These are phyloP conservation scores for Aspergillus leporis DNA, from an alignment of 495 filamentous ascomycete species.

Conservation along the genomic window DNA sequence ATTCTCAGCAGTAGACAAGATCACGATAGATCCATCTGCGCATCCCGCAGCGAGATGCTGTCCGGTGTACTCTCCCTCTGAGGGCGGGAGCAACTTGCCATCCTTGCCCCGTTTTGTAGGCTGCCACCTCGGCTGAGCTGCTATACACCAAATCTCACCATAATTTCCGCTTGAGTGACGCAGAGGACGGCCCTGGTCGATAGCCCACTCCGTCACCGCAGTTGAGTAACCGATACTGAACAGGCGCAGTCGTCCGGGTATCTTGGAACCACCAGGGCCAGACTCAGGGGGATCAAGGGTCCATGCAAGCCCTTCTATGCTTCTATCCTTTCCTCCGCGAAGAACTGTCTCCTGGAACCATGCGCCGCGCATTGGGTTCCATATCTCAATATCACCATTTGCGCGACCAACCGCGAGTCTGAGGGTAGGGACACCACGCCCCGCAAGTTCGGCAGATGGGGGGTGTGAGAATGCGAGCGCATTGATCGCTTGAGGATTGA, in stretches of 20 bases:
- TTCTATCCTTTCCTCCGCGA: conserved; percentile 79
- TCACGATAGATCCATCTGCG: conserved; percentile 83
- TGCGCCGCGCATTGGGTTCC: conserved; percentile 82
- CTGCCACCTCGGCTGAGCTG: conserved; percentile 72
- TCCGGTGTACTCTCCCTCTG: conserved; percentile 48
- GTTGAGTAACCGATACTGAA: conserved; percentile 97
- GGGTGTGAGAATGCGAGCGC: conserved; percentile 90
- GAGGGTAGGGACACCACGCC: conserved; percentile 56
- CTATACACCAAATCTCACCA: conserved; percentile 95
- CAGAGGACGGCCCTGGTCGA: conserved; percentile 71
- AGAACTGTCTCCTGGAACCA: conserved; percentile 92
- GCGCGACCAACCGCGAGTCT: conserved; percentile 88
- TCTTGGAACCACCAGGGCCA: conserved; percentile 58
- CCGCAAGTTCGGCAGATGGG: conserved; percentile 52
- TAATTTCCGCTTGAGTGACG: conserved; percentile 88
- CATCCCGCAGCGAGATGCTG: conserved; percentile 88
- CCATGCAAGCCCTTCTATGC: conserved; percentile 90
- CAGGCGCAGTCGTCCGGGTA: conserved; percentile 75
- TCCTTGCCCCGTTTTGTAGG: conserved; percentile 37
- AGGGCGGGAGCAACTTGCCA: conserved; percentile 31
- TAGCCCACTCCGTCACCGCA: conserved; percentile 91
- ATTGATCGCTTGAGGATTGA: conserved; percentile 89
- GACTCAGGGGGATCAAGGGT: conserved; percentile 78
- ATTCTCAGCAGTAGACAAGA: conserved; percentile 80
- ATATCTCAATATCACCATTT: conserved; percentile 97